These are phyloP conservation scores for Panellus pusillus DNA, from an alignment of 768 basidiomycete species.

Conservation along the genomic window DNA sequence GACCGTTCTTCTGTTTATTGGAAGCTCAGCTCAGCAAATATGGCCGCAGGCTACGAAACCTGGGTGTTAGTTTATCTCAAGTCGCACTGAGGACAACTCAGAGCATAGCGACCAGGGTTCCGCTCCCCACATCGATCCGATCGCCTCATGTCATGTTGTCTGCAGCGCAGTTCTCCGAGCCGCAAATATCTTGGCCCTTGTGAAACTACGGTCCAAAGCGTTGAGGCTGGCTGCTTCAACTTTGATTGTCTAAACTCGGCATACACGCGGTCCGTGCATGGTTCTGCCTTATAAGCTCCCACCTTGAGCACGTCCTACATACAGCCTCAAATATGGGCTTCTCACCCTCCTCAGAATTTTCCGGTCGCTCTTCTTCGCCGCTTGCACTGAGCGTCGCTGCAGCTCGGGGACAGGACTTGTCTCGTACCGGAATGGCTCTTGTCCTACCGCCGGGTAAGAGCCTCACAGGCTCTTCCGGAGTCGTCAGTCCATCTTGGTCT, in stretches of 20 bases:
- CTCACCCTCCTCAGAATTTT: background rate
- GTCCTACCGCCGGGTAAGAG: conserved; percentile 8
- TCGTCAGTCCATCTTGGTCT: conserved; percentile 19
- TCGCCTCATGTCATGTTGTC: too few relatives aligned
- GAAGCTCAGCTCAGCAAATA: too few relatives aligned
- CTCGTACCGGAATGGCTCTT: conserved; percentile 16
- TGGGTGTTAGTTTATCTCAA: too few relatives aligned
- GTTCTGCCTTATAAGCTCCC: conserved; percentile 17
- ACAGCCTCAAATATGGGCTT: conserved; percentile 1
- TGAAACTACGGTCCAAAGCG: background rate
- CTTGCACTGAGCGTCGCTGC: conserved; percentile 12
- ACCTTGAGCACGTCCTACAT: background rate
- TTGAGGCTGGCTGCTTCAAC: background rate
- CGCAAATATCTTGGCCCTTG: too few relatives aligned
- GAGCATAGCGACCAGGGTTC: too few relatives aligned
- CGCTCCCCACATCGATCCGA: too few relatives aligned
- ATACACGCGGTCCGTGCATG: conserved; percentile 19
- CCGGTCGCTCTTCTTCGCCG: conserved; percentile 17
- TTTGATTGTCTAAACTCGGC: conserved; percentile 11
- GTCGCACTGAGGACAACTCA: too few relatives aligned
- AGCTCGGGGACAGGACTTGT: conserved; percentile 15
- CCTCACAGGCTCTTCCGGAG: conserved; percentile 14
- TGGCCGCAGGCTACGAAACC: too few relatives aligned
- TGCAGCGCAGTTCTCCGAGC: too few relatives aligned
- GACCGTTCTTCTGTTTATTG: too few relatives aligned